A percentile compares a stretch with the other conserved stretches of the same genome.
These are phyloP conservation scores for Camelina hispida DNA, from an alignment of 345 rosid species.

Conservation along the genomic window DNA sequence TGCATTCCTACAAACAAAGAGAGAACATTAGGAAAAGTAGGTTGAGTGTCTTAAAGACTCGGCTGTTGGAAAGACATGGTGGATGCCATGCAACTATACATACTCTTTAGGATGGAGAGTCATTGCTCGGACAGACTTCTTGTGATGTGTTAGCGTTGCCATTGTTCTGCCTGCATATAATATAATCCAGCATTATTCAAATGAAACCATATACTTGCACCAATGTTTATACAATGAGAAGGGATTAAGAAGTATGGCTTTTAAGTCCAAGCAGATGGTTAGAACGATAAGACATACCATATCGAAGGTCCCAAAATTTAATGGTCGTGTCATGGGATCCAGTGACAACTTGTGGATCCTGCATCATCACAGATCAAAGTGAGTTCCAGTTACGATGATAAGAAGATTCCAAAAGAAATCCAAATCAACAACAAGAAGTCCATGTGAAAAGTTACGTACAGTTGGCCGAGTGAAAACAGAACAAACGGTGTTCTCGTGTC, in stretches of 20 bases:
- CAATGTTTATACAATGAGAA: neutral
- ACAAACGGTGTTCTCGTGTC: conserved; percentile 96
- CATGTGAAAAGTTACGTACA: conserved; percentile 48
- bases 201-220: conserved; percentile 13
- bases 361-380: conserved; percentile 40
- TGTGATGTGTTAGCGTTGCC: conserved; percentile 94
- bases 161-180: conserved; percentile 79
- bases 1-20: conserved; percentile 59
- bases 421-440: neutral
- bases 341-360: conserved; percentile 99
- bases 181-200: conserved; percentile 26
- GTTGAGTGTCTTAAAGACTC: conserved; percentile 8
- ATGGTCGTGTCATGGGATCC: conserved; percentile 97
- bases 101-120: conserved; percentile 94
- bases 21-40: conserved; percentile 17
- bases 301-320: conserved; percentile 97
- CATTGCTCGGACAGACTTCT: conserved; percentile 98
- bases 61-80: neutral
- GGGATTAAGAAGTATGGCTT: neutral
- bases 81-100: conserved; percentile 26
- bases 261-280: neutral
- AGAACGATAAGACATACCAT: conserved; percentile 57
- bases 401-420: neutral
- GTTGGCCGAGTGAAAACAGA: conserved; percentile 94
- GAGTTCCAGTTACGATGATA: neutral